phyloP scores from a whole-genome alignment of 768 basidiomycete genomes.

The Pleurotus tuber-regium region DNA sequence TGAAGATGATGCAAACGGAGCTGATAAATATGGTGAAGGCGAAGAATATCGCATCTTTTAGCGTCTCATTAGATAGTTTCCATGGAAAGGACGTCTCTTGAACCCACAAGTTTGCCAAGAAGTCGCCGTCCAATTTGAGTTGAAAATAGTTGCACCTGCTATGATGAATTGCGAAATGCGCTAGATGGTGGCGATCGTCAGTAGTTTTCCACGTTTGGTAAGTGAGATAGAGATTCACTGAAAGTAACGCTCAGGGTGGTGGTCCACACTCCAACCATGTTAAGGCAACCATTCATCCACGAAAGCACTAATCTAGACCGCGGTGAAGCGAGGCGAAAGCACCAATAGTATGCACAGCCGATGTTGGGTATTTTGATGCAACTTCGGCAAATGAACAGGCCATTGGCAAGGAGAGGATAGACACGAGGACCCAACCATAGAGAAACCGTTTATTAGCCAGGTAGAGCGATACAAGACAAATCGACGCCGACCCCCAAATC shows the following conservation, averaged over 20 bases:
- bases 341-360: conserved; percentile 67
- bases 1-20: conserved; percentile 54
- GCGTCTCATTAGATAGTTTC: too few species aligned
- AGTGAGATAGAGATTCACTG: conserved; percentile 29
- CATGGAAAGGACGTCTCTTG: too few species aligned
- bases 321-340: conserved; percentile 56
- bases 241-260: conserved; percentile 66
- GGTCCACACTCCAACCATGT: conserved; percentile 68
- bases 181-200: too few species aligned
- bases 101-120: conserved; percentile 58
- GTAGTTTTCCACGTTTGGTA: too few species aligned
- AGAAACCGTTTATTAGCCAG: neutral
- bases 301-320: conserved; percentile 48
- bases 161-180: conserved; percentile 59
- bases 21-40: conserved; percentile 47
- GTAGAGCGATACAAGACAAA: neutral
- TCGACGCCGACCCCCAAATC: conserved; percentile 49
- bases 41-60: conserved; percentile 57
- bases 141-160: conserved; percentile 55
- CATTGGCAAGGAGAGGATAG: conserved; percentile 44
- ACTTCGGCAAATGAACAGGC: conserved; percentile 58
- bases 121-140: conserved; percentile 55
- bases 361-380: conserved; percentile 59
- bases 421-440: conserved; percentile 46
- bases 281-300: conserved; percentile 72